Conservation (phyloP, 148 eudicot genomes). For the Pharnaceum exiguum region DNA sequence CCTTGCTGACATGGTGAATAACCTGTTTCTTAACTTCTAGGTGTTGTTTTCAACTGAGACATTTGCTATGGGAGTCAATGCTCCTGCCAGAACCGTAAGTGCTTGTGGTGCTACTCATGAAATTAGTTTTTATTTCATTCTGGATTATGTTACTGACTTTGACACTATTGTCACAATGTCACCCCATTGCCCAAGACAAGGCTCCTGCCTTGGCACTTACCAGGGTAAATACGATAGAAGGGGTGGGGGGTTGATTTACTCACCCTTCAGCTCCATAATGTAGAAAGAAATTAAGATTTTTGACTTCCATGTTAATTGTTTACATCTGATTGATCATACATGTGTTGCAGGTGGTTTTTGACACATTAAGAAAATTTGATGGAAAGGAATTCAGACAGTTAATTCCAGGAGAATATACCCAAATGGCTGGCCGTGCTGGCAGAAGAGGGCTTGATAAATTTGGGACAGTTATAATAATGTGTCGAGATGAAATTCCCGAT, state of each 20-base stretch:
- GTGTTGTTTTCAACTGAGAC: conserved; percentile 97
- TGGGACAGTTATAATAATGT: conserved; percentile 89
- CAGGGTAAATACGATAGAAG: too few relatives aligned
- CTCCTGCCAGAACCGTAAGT: conserved; percentile 98
- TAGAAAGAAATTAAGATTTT: too few relatives aligned
- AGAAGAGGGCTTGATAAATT: conserved; percentile 97
- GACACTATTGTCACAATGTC: too few relatives aligned
- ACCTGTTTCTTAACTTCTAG: conserved; percentile 27
- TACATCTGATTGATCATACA: too few relatives aligned
- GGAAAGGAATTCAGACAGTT: conserved; percentile 94
- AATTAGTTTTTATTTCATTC: background rate
- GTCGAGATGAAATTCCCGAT: conserved; percentile 91
- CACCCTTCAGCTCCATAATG: too few relatives aligned
- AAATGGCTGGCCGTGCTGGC: conserved; percentile 99
- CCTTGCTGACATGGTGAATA: background rate
- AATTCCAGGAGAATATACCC: conserved; percentile 98
- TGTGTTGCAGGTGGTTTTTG: conserved; percentile 82
- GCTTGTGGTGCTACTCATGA: background rate
- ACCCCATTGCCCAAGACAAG: too few relatives aligned
- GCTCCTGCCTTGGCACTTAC: too few relatives aligned
- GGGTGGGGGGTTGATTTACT: too few relatives aligned
- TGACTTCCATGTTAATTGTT: background rate
- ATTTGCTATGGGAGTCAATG: conserved; percentile 99
- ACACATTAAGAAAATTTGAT: conserved; percentile 89
- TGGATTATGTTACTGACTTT: background rate